A percentile compares a stretch with the other conserved stretches of the same genome.
phyloP scores from a whole-genome alignment of 306 rosid species.

The Acacia confusa region DNA sequence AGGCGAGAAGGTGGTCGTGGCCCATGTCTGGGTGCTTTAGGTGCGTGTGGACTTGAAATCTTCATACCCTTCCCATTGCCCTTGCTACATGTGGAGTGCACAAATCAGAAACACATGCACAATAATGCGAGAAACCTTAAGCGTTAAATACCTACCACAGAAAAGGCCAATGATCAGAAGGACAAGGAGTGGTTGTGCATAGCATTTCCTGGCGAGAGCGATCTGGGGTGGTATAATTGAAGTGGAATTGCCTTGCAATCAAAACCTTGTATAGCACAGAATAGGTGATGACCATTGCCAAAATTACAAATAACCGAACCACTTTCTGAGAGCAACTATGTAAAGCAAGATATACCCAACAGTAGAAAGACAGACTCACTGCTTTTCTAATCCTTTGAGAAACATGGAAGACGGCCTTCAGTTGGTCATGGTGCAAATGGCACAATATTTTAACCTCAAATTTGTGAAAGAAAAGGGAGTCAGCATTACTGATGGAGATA shows the following conservation, averaged over 20 bases:
- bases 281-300: conserved; percentile 13
- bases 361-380: conserved; percentile 51
- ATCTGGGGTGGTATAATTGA: conserved; percentile 92
- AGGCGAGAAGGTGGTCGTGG: conserved; percentile 94
- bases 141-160: conserved; percentile 42
- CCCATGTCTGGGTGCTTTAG: conserved; percentile 93
- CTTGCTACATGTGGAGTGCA: conserved; percentile 50
- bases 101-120: conserved; percentile 3
- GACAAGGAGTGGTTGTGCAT: conserved; percentile 69
- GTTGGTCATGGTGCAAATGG: conserved; percentile 91
- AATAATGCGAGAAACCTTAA: background rate
- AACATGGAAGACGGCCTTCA: conserved; percentile 90
- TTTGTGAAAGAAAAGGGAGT: conserved; percentile 31
- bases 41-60: conserved; percentile 74
- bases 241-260: conserved; percentile 82
- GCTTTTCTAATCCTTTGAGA: conserved; percentile 80
- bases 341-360: background rate
- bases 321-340: conserved; percentile 5
- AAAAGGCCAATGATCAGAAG: conserved; percentile 85
- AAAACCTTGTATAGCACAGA: conserved; percentile 50
- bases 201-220: conserved; percentile 80
- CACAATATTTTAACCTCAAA: conserved; percentile 80
- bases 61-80: conserved; percentile 59
- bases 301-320: conserved; percentile 1
- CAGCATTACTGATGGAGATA: conserved; percentile 20